These are phyloP conservation scores for Cetradonia linearis DNA, from an alignment of 495 filamentous ascomycete species.

Conservation along the genomic window DNA sequence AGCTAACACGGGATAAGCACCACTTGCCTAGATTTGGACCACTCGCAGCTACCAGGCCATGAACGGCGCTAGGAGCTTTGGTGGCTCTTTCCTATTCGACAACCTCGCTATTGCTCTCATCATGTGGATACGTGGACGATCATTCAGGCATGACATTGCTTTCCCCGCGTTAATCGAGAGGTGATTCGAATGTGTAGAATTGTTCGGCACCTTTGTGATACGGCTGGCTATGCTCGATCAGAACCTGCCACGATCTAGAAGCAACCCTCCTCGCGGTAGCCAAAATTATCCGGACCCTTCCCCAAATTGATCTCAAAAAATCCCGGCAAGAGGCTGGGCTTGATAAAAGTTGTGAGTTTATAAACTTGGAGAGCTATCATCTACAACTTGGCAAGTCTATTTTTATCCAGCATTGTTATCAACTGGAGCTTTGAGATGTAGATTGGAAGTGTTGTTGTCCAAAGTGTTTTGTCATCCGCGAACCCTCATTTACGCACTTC, in stretches of 20 bases:
- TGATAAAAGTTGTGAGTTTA: too few relatives aligned
- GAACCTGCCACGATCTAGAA: not conserved
- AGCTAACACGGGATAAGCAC: not conserved
- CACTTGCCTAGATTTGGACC: not conserved
- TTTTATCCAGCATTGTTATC: too few relatives aligned
- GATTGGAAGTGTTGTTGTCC: too few relatives aligned
- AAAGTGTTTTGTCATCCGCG: too few relatives aligned
- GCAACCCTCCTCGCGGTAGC: too few relatives aligned
- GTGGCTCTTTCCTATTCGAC: not conserved
- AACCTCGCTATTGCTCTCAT: not conserved
- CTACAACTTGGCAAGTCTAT: too few relatives aligned
- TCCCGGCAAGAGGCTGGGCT: too few relatives aligned
- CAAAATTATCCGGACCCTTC: too few relatives aligned
- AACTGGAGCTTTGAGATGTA: too few relatives aligned
- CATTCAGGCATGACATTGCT: not conserved
- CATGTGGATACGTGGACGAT: not conserved
- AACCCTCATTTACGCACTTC: not conserved
- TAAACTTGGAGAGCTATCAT: too few relatives aligned
- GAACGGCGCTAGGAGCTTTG: not conserved
- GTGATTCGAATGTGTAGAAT: not conserved
- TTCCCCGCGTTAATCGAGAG: not conserved
- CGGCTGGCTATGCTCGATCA: not conserved
- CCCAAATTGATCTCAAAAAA: too few relatives aligned
- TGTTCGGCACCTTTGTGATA: not conserved
- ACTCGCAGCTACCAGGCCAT: not conserved